phyloP scores from a whole-genome alignment of 768 basidiomycete genomes.

The Lactarius trivialis region DNA sequence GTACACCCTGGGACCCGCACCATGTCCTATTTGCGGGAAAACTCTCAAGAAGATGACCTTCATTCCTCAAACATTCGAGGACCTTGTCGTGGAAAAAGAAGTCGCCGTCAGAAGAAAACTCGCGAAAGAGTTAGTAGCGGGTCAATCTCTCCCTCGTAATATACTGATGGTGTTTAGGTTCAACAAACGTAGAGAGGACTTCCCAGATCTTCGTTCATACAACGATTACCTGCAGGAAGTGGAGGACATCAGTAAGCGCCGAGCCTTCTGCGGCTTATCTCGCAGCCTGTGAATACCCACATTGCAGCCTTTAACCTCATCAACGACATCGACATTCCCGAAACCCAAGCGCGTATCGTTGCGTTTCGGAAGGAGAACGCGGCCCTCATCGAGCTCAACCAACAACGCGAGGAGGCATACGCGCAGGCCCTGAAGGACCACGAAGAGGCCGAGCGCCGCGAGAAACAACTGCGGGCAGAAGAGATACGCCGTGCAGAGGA shows the following conservation, averaged over 20 bases:
- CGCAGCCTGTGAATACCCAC: neutral
- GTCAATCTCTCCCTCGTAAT: neutral
- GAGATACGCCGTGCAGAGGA: slow-evolving; percentile 65
- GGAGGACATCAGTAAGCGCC: slow-evolving; percentile 72
- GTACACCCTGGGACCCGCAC: slow-evolving; percentile 92
- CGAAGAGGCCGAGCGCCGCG: slow-evolving; percentile 70
- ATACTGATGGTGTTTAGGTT: slow-evolving; percentile 47
- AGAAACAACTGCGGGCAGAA: slow-evolving; percentile 61
- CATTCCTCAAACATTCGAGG: slow-evolving; percentile 90
- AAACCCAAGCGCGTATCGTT: slow-evolving; percentile 80
- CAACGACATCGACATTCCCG: slow-evolving; percentile 71
- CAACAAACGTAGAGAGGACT: slow-evolving; percentile 91
- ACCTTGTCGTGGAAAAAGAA: slow-evolving; percentile 89
- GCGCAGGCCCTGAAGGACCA: slow-evolving; percentile 65
- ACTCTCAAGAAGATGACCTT: slow-evolving; percentile 91
- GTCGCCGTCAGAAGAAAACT: slow-evolving; percentile 82
- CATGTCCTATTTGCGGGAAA: slow-evolving; percentile 89
- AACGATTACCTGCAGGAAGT: slow-evolving; percentile 97
- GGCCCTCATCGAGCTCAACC: slow-evolving; percentile 74
- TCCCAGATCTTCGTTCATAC: slow-evolving; percentile 67
- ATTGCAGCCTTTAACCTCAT: slow-evolving; percentile 82
- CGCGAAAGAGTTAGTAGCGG: slow-evolving; percentile 68
- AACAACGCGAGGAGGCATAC: slow-evolving; percentile 75
- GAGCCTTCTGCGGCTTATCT: slow-evolving; percentile 24
- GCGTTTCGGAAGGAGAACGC: slow-evolving; percentile 78